Evolutionary conservation across 2,329 filamentous ascomycete species (phyloP).

Genomic region (Saccharata proteae): DNA sequence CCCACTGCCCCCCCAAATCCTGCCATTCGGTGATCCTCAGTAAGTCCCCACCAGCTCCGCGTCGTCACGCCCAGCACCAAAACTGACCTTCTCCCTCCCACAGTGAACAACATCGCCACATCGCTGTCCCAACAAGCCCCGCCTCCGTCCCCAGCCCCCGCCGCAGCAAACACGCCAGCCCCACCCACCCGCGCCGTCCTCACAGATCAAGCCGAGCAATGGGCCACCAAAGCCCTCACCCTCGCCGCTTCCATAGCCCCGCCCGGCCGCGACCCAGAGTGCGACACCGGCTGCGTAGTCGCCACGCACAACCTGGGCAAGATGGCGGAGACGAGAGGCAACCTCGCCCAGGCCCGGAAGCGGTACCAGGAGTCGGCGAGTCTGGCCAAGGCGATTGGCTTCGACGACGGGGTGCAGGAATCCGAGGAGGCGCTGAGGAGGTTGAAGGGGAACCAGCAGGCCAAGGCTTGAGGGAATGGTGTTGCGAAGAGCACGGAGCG

Average conservation of each 20-base stretch:
- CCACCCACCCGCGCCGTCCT: constrained; percentile 29
- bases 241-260: constrained; percentile 54
- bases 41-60: too few relatives aligned
- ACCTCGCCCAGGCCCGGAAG: constrained; percentile 50
- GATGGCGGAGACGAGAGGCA: constrained; percentile 63
- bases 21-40: constrained; percentile 76
- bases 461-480: too few relatives aligned
- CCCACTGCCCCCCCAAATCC: constrained; percentile 47
- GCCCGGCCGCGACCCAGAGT: constrained; percentile 60
- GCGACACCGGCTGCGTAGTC: constrained; percentile 70
- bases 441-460: constrained; percentile 11
- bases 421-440: constrained; percentile 29
- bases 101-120: constrained; percentile 70
- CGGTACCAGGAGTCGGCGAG: constrained; percentile 58
- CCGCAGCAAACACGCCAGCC: constrained; percentile 1
- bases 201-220: constrained; percentile 53
- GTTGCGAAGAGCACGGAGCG: too few relatives aligned
- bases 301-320: constrained; percentile 81
- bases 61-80: neutral
- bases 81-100: constrained; percentile 10
- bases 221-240: constrained; percentile 65
- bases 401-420: constrained; percentile 32
- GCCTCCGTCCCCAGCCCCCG: constrained; percentile 4
- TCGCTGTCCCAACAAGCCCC: constrained; percentile 54
- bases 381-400: constrained; percentile 39